phyloP scores from a whole-genome alignment of 768 basidiomycete genomes.

The Leccinum fibrillosum region DNA sequence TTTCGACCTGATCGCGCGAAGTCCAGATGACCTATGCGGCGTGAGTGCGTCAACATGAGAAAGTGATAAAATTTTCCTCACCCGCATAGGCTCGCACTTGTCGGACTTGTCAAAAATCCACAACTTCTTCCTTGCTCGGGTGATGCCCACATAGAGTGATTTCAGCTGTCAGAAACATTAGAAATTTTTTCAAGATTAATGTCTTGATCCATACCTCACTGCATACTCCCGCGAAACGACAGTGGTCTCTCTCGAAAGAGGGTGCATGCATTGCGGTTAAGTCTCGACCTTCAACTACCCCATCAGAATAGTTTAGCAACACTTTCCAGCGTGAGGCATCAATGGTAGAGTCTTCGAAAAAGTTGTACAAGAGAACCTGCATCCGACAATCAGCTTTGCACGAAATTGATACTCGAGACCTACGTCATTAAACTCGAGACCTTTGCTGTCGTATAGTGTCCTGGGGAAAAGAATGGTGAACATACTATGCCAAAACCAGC shows the following conservation, averaged over 20 bases:
- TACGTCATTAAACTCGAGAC: constrained; percentile 25
- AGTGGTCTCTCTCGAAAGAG: constrained; percentile 41
- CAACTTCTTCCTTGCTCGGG: constrained; percentile 63
- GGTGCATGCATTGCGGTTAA: constrained; percentile 34
- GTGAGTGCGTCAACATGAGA: not conserved
- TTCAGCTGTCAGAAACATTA: constrained; percentile 46
- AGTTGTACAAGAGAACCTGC: constrained; percentile 72
- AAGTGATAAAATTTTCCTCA: constrained; percentile 17
- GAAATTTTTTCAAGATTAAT: not conserved
- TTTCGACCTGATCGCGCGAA: constrained; percentile 41
- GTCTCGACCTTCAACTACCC: constrained; percentile 11
- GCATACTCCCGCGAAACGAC: constrained; percentile 53
- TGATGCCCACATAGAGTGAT: constrained; percentile 67
- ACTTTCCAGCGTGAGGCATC: constrained; percentile 58
- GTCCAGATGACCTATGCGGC: constrained; percentile 49
- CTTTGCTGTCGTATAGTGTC: constrained; percentile 34
- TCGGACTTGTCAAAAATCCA: constrained; percentile 67
- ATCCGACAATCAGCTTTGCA: not conserved
- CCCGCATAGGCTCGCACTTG: constrained; percentile 56
- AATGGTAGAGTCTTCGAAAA: constrained; percentile 62
- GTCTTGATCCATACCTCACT: constrained; percentile 42
- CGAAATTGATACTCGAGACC: not conserved
- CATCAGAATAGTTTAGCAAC: constrained; percentile 42
- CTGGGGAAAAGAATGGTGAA: constrained; percentile 8
- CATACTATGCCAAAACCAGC: not conserved